Evolutionary conservation across 2,329 filamentous ascomycete species (phyloP).

Genomic region (Colletotrichum tamarilloi): DNA sequence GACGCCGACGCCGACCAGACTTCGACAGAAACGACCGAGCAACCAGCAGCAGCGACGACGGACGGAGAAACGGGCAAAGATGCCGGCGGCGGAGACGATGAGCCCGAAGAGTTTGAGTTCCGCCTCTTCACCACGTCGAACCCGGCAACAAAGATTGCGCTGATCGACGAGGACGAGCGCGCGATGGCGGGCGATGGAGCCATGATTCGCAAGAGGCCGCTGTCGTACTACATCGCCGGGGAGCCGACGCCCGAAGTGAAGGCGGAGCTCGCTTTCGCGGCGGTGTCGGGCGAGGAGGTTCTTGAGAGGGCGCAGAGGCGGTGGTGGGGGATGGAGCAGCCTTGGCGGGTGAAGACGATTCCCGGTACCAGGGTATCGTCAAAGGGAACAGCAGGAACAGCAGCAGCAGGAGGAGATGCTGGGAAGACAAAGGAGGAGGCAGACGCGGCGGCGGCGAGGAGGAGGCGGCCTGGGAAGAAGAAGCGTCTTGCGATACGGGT

Average conservation of each 20-base stretch:
- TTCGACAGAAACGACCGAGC: conserved; percentile 12
- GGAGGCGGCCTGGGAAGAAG: conserved; percentile 67
- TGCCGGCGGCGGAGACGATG: conserved; percentile 38
- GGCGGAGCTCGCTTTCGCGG: conserved; percentile 55
- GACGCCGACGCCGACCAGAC: conserved; percentile 33
- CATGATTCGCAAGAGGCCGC: conserved; percentile 51
- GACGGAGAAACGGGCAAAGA: conserved; percentile 28
- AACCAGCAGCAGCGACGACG: conserved; percentile 18
- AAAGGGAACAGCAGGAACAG: not conserved
- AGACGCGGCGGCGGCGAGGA: conserved; percentile 46
- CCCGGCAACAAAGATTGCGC: conserved; percentile 60
- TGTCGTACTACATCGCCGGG: conserved; percentile 60
- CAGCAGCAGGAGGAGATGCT: too few species aligned
- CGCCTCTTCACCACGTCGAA: conserved; percentile 64
- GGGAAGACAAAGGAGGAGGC: conserved; percentile 30
- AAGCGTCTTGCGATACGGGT: conserved; percentile 63
- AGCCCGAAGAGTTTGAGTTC: conserved; percentile 63
- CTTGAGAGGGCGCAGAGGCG: conserved; percentile 53
- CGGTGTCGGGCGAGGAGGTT: conserved; percentile 65
- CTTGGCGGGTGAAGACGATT: conserved; percentile 67
- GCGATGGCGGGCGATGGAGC: conserved; percentile 48
- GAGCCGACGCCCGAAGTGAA: conserved; percentile 49
- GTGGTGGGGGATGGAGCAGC: conserved; percentile 69
- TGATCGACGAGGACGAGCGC: conserved; percentile 55
- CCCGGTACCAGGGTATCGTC: conserved; percentile 25